Evolutionary conservation across 768 basidiomycete genomes (phyloP).

Genomic region (Podaxis sp.): DNA sequence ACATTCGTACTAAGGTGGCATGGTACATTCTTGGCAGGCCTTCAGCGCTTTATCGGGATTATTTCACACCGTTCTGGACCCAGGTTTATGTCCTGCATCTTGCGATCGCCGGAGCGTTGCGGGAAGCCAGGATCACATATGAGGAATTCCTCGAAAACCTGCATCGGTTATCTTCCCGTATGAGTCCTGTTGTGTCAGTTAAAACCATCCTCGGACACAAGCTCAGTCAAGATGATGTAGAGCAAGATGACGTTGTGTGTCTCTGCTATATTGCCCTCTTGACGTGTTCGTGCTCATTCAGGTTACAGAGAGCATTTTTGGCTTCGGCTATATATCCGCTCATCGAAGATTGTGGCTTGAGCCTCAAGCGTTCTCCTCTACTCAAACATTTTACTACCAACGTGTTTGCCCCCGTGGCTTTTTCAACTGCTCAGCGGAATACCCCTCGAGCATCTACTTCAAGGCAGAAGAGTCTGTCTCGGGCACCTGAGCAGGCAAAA

Average conservation of each 20-base stretch:
- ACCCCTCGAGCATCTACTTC: neutral
- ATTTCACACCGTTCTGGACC: slow-evolving; percentile 47
- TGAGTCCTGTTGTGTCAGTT: slow-evolving; percentile 28
- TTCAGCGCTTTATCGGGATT: slow-evolving; percentile 39
- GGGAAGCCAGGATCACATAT: slow-evolving; percentile 34
- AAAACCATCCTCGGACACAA: slow-evolving; percentile 40
- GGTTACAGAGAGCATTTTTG: slow-evolving; percentile 43
- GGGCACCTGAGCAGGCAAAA: neutral
- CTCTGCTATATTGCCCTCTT: neutral
- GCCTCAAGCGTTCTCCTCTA: slow-evolving; percentile 40
- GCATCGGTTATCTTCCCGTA: slow-evolving; percentile 21
- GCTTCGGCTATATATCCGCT: slow-evolving; percentile 29
- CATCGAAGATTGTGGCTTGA: slow-evolving; percentile 20
- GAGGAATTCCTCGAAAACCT: slow-evolving; percentile 37
- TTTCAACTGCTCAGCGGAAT: neutral
- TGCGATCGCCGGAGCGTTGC: slow-evolving; percentile 36
- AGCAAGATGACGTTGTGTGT: slow-evolving; percentile 47
- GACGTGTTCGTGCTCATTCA: neutral
- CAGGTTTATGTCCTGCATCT: slow-evolving; percentile 49
- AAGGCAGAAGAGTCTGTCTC: neutral
- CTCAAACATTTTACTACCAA: slow-evolving; percentile 23
- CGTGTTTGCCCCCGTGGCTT: neutral
- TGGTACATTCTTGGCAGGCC: slow-evolving; percentile 71
- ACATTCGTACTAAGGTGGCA: slow-evolving; percentile 56
- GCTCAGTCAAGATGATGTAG: slow-evolving; percentile 40